Evolutionary conservation across 306 rosid genomes (phyloP), one percentile per base, ranked within the genome.

Genomic region (Pterocarpus santalinus): DNA sequence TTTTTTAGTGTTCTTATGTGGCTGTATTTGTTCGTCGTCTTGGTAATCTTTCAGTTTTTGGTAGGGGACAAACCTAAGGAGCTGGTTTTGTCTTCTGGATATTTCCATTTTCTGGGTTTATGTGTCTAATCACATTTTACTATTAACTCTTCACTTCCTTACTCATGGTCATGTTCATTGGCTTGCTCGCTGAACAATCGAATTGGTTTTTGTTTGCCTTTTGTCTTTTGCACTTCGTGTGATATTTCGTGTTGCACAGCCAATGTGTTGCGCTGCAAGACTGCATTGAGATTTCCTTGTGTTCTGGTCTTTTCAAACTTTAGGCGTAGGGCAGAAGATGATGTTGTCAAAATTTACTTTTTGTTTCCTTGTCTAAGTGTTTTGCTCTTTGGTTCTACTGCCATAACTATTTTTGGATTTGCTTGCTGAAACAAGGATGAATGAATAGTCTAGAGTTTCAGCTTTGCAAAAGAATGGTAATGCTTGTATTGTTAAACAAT

Each of bases 51-150:
- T 88, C 85, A 80, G 62, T 71, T 87, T 86, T 78, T 78, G 60
- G 81, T 69, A 75, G 82, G 88, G 74, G 88, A 87, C 90, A 91
- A 43, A 78, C 77, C 87, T 79, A 83, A 51, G 89, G 81, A 78
- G 83, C 76, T 90, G 63, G 78, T 82, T 83, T 88, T 89, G 85
- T 87, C 91, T 90, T 61, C 87, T 91, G 98, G 92, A 84, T 81
- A 75, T 82, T 84, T 78, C 79, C 86, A 76, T 82, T 83, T 84
- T 71, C 80, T 79, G 80, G 84, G 80, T 72, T 86, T 77, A 47
- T 69, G 39, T 68, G 32, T 68, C 80, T 65, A 56, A 33, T 56
- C 43, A 36, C 72, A 69, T 56, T 80, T 63, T 83, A 56, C 46
- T 67, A 69, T 46, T 7, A 52, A 51, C 13, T 75, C 76, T 67